Conservation (phyloP, 306 rosid species). For the Begonia peltatifolia region DNA sequence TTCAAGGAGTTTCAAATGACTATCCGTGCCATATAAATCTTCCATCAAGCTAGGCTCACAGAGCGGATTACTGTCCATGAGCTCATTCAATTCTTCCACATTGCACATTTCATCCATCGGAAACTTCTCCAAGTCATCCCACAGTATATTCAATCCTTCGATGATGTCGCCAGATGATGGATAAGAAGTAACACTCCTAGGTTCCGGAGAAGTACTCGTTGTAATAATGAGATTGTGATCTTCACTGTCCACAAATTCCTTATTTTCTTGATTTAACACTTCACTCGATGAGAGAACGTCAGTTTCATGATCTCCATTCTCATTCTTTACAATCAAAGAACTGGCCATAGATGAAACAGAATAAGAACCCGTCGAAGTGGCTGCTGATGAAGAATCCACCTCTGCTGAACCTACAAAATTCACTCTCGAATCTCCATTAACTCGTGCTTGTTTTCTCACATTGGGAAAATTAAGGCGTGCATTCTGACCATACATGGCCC, state of each 20-base stretch:
- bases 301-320: conserved; percentile 16
- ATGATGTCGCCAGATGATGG: not conserved
- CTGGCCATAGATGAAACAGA: conserved; percentile 10
- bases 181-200: not conserved
- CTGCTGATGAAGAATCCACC: conserved; percentile 26
- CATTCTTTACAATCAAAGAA: not conserved
- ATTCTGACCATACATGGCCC: conserved; percentile 65
- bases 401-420: conserved; percentile 14
- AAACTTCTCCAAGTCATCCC: conserved; percentile 17
- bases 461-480: conserved; percentile 50
- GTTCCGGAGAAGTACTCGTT: not conserved
- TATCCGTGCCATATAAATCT: conserved; percentile 9
- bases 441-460: conserved; percentile 8
- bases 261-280: conserved; percentile 16
- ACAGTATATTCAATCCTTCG: not conserved
- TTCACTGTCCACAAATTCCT: conserved; percentile 13
- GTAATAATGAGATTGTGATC: conserved; percentile 18
- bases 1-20: conserved; percentile 9
- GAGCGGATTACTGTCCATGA: conserved; percentile 19
- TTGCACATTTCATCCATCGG: conserved; percentile 51
- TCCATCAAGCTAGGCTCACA: conserved; percentile 14
- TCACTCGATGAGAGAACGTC: not conserved
- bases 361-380: conserved; percentile 31
- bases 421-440: conserved; percentile 16
- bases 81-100: conserved; percentile 44